Conservation (phyloP, 768 basidiomycete genomes). For the Calvatia gigantea region DNA sequence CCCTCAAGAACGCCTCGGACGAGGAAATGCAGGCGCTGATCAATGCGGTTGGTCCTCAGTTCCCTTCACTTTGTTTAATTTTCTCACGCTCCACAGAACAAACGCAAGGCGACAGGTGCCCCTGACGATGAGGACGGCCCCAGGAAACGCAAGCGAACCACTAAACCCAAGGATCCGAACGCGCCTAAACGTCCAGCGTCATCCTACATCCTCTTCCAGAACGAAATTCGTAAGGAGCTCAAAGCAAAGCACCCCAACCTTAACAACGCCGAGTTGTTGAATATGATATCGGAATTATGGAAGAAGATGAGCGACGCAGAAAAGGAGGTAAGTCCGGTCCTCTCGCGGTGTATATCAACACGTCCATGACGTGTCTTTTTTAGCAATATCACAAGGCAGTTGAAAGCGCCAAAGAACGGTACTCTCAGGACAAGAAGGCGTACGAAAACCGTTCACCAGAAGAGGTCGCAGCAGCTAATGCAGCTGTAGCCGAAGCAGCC, state of each 20-base stretch:
- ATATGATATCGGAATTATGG: conserved; percentile 75
- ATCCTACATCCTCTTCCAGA: conserved; percentile 94
- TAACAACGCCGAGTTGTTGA: conserved; percentile 69
- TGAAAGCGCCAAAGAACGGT: conserved; percentile 57
- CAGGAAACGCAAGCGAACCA: conserved; percentile 55
- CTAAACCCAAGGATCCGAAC: conserved; percentile 84
- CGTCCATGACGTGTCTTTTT: conserved; percentile 5
- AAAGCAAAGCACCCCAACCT: conserved; percentile 62
- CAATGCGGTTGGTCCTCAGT: background rate
- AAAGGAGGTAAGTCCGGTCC: conserved; percentile 60
- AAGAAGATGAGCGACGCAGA: conserved; percentile 57
- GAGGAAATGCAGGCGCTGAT: conserved; percentile 2
- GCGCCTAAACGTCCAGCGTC: conserved; percentile 93
- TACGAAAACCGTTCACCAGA: conserved; percentile 57
- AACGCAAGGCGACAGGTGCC: conserved; percentile 48
- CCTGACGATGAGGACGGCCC: conserved; percentile 36
- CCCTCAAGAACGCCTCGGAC: conserved; percentile 29
- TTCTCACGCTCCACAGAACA: conserved; percentile 31
- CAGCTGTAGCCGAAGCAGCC: conserved; percentile 37
- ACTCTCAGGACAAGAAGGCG: conserved; percentile 57
- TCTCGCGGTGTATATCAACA: conserved; percentile 13
- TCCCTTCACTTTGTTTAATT: background rate
- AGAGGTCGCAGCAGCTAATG: conserved; percentile 44
- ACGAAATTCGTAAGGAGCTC: conserved; percentile 75
- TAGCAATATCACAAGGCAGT: conserved; percentile 57